Evolutionary conservation across 345 rosid species (phyloP), one percentile per base, ranked within the genome.

Genomic region (Murraya paniculata): DNA sequence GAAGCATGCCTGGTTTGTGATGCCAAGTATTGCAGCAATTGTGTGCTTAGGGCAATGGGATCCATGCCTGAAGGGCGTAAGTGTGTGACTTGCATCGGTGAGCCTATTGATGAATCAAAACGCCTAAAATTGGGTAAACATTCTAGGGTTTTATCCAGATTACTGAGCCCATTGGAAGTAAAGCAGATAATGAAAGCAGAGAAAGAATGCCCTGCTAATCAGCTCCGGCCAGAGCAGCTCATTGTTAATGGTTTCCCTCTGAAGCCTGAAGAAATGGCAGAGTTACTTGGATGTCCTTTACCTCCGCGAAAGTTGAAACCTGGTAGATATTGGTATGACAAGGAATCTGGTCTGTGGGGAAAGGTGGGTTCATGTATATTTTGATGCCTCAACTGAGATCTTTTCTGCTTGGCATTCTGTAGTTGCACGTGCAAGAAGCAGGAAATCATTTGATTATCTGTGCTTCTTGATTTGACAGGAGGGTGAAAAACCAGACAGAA

Each of bases 21-120:
- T 83, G 90, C 92, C 31, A 93, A 87, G 86, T 97, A 91, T 76
- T 97, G 99, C 80, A 88, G 98, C 80, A 94, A 84, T 88, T 97
- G 98, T 74, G 93, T 94, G 71, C 97, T 97, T 71, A 85, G 98
- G 81, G 98, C 98, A 4, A 97, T 97, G 99, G 99, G 99, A 38
- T 97, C 99, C 3, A 97, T 97, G 99, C 99, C 98, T 7, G 98
- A 97, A 88, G 99, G 99, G 50, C 92, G 99, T 27, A 97, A 97
- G 70, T 97, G 99, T 70, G 98, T 97, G 35, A 86, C 91, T 1
- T 97, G 99, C 83, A 94, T 97, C 1, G 84, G 94, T 56, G 83
- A 86, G 76, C 89, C 96, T 14, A 97, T 97, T 48, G 98, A 97
- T 45, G 99, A 97, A 77, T 93, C 94, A 5, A 94, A 89, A 77